Conservation (phyloP, 345 rosid genomes). For the Limnanthes douglasii region DNA sequence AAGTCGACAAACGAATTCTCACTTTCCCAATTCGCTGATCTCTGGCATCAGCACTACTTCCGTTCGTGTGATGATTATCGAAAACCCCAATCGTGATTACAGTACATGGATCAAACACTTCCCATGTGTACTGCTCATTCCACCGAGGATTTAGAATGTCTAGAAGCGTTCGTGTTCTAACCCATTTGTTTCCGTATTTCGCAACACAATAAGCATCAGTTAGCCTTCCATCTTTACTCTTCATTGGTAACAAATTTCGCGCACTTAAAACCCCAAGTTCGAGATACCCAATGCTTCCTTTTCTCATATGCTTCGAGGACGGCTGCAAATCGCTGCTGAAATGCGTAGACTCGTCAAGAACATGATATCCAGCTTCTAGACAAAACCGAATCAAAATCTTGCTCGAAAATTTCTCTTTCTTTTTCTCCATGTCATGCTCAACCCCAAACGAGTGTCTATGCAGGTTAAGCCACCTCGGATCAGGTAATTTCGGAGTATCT, state of each 20-base stretch:
- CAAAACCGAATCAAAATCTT: constrained; percentile 44
- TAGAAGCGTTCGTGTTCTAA: constrained; percentile 81
- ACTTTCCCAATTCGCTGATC: constrained; percentile 92
- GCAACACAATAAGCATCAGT: constrained; percentile 95
- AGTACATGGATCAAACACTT: constrained; percentile 85
- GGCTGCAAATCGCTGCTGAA: constrained; percentile 95
- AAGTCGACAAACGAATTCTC: constrained; percentile 72
- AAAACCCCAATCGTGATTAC: constrained; percentile 86
- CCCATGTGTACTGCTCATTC: constrained; percentile 99
- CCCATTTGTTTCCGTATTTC: constrained; percentile 96
- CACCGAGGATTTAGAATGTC: constrained; percentile 67
- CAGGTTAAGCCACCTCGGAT: constrained; percentile 63
- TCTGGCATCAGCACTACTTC: constrained; percentile 36
- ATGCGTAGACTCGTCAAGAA: constrained; percentile 86
- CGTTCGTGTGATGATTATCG: constrained; percentile 66
- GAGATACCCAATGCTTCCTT: constrained; percentile 57
- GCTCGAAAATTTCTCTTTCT: constrained; percentile 77
- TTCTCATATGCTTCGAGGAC: constrained; percentile 70
- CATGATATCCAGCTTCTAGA: constrained; percentile 92
- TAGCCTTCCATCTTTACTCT: constrained; percentile 55
- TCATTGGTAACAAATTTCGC: constrained; percentile 72
- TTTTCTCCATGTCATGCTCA: constrained; percentile 46
- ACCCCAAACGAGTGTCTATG: constrained; percentile 30
- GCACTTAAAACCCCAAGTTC: constrained; percentile 85
- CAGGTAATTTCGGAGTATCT: constrained; percentile 40